Conservation (phyloP, 805 yeast species). For the Pichia heedii region DNA sequence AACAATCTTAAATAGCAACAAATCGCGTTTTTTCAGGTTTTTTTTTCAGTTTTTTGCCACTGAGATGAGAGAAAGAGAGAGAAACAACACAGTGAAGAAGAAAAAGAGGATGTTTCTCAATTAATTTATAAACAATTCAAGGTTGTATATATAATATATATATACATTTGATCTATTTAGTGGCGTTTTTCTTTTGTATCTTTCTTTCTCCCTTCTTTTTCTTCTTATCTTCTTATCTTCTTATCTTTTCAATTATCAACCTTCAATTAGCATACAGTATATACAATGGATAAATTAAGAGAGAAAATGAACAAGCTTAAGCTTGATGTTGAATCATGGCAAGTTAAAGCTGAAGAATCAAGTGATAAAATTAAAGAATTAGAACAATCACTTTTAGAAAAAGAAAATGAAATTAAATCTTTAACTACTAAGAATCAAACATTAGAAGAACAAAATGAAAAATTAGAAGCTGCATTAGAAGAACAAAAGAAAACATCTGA, state of each 20-base stretch:
- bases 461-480: constrained; percentile 61
- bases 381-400: constrained; percentile 86
- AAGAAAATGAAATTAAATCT: constrained; percentile 92
- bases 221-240: not conserved
- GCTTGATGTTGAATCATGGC: constrained; percentile 94
- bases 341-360: constrained; percentile 89
- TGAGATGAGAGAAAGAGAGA: too few species aligned
- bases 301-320: constrained; percentile 84
- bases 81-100: too few species aligned
- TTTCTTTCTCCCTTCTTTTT: too few species aligned
- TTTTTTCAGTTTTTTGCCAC: too few species aligned
- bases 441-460: constrained; percentile 76
- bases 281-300: not conserved
- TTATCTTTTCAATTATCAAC: too few species aligned
- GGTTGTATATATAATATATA: too few species aligned
- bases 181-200: too few species aligned
- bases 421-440: constrained; percentile 86
- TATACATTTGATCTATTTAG: too few species aligned
- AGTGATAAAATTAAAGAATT: constrained; percentile 71
- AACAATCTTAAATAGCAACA: too few species aligned
- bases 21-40: too few species aligned
- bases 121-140: too few species aligned
- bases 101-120: too few species aligned
- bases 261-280: not conserved
- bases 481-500: constrained; percentile 83